Conservation (phyloP, 768 basidiomycete species). For the Tricholoma terreum region DNA sequence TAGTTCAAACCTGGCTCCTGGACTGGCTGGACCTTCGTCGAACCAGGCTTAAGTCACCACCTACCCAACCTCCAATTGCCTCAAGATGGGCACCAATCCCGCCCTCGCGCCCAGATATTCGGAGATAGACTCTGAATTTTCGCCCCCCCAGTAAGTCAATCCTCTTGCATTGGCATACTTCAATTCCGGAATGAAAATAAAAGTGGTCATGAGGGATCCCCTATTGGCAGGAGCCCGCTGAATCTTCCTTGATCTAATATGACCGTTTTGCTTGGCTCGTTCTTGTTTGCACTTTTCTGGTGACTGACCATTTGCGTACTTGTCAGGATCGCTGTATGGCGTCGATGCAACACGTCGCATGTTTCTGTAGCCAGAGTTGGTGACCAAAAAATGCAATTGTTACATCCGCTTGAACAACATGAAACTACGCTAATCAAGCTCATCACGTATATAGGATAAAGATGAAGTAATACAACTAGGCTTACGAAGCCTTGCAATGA, state of each 20-base stretch:
- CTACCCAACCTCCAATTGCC: not conserved
- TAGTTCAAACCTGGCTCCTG: slow-evolving; percentile 71
- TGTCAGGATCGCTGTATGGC: not conserved
- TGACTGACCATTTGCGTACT: not conserved
- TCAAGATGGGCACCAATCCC: not conserved
- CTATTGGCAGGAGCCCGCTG: slow-evolving; percentile 50
- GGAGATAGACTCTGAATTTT: slow-evolving; percentile 4
- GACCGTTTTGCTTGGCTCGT: slow-evolving; percentile 37
- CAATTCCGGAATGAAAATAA: slow-evolving; percentile 60
- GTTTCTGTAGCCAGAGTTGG: no score
- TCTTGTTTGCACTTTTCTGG: not conserved
- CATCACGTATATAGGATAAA: slow-evolving; percentile 8
- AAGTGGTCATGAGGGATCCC: slow-evolving; percentile 74
- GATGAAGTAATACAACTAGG: slow-evolving; percentile 12
- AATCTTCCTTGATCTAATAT: slow-evolving; percentile 91
- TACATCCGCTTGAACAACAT: slow-evolving; percentile 8
- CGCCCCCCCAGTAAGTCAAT: slow-evolving; percentile 22
- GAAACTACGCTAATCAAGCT: slow-evolving; percentile 11
- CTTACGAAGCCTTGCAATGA: slow-evolving; percentile 6
- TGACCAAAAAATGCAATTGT: not conserved
- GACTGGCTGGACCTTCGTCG: slow-evolving; percentile 58
- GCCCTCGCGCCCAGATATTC: slow-evolving; percentile 4
- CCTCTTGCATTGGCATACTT: slow-evolving; percentile 1
- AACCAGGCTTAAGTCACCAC: slow-evolving; percentile 17
- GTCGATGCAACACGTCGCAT: not conserved